Evolutionary conservation across 257 asterid genomes (phyloP).

Genomic region (Solanum chmielewskii): DNA sequence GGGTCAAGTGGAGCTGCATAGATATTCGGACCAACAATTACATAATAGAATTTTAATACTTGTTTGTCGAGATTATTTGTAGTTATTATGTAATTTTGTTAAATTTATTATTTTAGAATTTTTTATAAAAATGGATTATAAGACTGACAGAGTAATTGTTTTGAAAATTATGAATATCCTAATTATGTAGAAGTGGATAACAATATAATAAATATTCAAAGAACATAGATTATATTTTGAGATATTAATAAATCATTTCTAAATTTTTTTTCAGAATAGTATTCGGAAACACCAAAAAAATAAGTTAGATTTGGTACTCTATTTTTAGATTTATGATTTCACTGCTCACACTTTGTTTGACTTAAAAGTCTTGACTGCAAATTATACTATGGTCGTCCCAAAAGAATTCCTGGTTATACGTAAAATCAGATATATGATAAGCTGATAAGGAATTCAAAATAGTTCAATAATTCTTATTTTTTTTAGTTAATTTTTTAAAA

Average conservation of each 20-base stretch:
- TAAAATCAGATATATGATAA: not conserved
- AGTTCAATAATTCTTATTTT: not conserved
- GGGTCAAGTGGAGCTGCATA: not conserved
- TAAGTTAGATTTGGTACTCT: not conserved
- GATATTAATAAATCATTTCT: not conserved
- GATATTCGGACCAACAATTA: not conserved
- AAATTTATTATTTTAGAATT: too few relatives aligned
- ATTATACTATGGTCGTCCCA: not conserved
- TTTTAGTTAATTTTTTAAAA: too few relatives aligned
- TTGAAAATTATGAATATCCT: not conserved
- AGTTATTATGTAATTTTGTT: too few relatives aligned
- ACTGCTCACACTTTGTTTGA: not conserved
- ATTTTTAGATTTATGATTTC: not conserved
- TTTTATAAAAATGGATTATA: too few relatives aligned
- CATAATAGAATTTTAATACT: too few relatives aligned
- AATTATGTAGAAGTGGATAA: not conserved
- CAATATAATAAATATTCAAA: too few relatives aligned
- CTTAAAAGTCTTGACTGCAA: not conserved
- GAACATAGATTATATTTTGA: too few relatives aligned
- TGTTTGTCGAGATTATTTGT: not conserved
- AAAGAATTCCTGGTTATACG: not conserved
- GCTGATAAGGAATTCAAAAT: not conserved
- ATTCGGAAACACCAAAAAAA: not conserved
- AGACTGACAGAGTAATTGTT: too few relatives aligned
- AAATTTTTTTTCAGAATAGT: not conserved